Conservation (phyloP, 169 alveolate species). For the Theileria luwenshuni region DNA sequence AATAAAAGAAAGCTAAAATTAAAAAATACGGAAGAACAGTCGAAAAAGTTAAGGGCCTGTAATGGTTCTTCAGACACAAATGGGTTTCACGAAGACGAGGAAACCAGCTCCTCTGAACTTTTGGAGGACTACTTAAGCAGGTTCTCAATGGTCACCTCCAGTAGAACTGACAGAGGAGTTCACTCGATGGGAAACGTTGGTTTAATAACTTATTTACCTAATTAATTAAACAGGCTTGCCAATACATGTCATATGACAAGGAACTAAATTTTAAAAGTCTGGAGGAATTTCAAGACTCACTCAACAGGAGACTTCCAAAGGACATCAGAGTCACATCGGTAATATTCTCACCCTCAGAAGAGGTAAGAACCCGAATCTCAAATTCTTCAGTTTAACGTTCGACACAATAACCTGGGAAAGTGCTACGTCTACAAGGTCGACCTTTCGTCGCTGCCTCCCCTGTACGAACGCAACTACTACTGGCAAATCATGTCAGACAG, state of each 20-base stretch:
- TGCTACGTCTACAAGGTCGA: conserved; percentile 71
- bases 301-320: conserved; percentile 67
- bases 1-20: conserved; percentile 24
- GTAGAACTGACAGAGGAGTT: conserved; percentile 80
- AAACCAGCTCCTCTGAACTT: conserved; percentile 2
- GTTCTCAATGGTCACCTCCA: conserved; percentile 71
- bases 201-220: no score
- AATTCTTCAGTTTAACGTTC: conserved; percentile 60
- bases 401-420: conserved; percentile 75
- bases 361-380: conserved; percentile 34
- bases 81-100: conserved; percentile 9
- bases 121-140: conserved; percentile 36
- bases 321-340: conserved; percentile 68
- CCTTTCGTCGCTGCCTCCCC: conserved; percentile 59
- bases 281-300: conserved; percentile 53
- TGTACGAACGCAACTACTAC: conserved; percentile 70
- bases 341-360: conserved; percentile 54
- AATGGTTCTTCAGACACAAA: neutral
- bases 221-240: conserved; percentile 59
- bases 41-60: neutral
- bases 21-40: neutral
- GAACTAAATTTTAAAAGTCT: conserved; percentile 64
- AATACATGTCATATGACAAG: conserved; percentile 71
- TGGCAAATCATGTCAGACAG: conserved; percentile 74
- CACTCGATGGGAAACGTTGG: conserved; percentile 72